phyloP scores from a whole-genome alignment of 2,329 filamentous ascomycete genomes.

The Sclerotiophoma versabilis region DNA sequence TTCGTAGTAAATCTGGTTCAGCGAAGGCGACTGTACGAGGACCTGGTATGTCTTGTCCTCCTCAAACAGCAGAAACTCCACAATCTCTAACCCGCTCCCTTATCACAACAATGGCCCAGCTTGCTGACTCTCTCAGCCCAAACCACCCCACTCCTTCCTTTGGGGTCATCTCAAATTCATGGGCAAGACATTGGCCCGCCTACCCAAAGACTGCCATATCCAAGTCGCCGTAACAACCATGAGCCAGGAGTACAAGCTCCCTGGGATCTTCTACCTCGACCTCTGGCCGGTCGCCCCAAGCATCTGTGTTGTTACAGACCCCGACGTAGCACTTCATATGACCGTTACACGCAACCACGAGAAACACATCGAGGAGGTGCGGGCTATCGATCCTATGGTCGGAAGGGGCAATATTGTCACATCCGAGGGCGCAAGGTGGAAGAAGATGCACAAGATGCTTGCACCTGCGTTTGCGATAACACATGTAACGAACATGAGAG shows the following conservation, averaged over 20 bases:
- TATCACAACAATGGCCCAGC: neutral
- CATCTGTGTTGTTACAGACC: slow-evolving; percentile 46
- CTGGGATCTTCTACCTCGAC: slow-evolving; percentile 54
- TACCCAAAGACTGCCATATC: slow-evolving; percentile 47
- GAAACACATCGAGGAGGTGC: slow-evolving; percentile 35
- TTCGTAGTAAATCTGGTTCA: slow-evolving; percentile 26
- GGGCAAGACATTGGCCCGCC: slow-evolving; percentile 41
- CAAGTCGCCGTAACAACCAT: slow-evolving; percentile 47
- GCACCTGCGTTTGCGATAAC: slow-evolving; percentile 45
- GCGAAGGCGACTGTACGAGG: slow-evolving; percentile 32
- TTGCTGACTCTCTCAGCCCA: slow-evolving; percentile 36
- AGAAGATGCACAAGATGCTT: slow-evolving; percentile 45
- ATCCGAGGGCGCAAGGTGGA: slow-evolving; percentile 45
- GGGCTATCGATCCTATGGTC: slow-evolving; percentile 34
- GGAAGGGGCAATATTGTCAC: slow-evolving; percentile 40
- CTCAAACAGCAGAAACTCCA: neutral
- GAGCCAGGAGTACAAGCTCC: slow-evolving; percentile 45
- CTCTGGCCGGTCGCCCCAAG: slow-evolving; percentile 51
- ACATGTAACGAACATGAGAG: slow-evolving; percentile 40
- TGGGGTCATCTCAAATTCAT: slow-evolving; percentile 53
- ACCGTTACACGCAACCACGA: slow-evolving; percentile 44
- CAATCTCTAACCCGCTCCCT: neutral
- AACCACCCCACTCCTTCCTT: slow-evolving; percentile 51
- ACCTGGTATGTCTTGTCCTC: slow-evolving; percentile 25
- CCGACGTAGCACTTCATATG: slow-evolving; percentile 50